Conservation (phyloP, 2,329 filamentous ascomycete species). For the Ustulina deusta region DNA sequence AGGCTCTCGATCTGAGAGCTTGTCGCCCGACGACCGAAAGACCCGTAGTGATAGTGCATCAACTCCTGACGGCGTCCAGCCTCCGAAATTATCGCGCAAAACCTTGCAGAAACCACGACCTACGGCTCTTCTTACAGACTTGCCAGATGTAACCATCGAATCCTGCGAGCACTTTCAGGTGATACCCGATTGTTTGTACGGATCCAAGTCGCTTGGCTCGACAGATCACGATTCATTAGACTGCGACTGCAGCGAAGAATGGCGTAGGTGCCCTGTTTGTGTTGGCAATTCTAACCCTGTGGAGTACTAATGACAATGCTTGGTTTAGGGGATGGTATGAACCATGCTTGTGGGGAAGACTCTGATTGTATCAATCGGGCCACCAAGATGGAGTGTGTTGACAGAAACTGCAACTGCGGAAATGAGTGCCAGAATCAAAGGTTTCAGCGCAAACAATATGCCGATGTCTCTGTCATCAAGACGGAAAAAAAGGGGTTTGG, state of each 20-base stretch:
- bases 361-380: conserved; percentile 98
- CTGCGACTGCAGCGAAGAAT: conserved; percentile 95
- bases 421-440: conserved; percentile 91
- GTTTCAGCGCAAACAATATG: conserved; percentile 91
- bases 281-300: conserved; percentile 35
- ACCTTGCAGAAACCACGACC: conserved; percentile 77
- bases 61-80: conserved; percentile 64
- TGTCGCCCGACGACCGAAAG: conserved; percentile 61
- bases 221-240: conserved; percentile 92
- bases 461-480: conserved; percentile 92
- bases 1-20: conserved; percentile 56
- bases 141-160: conserved; percentile 82
- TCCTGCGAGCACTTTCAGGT: conserved; percentile 82
- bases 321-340: conserved; percentile 68
- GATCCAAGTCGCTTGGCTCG: conserved; percentile 88
- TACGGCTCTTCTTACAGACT: conserved; percentile 75
- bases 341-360: conserved; percentile 92
- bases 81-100: conserved; percentile 79
- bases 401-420: conserved; percentile 87
- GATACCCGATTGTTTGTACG: conserved; percentile 88
- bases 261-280: conserved; percentile 74
- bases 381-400: conserved; percentile 95
- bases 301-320: conserved; percentile 40
- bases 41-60: conserved; percentile 61
- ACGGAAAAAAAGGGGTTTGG: conserved; percentile 98